phyloP scores from a whole-genome alignment of 306 rosid genomes.

The Glycine latifolia region DNA sequence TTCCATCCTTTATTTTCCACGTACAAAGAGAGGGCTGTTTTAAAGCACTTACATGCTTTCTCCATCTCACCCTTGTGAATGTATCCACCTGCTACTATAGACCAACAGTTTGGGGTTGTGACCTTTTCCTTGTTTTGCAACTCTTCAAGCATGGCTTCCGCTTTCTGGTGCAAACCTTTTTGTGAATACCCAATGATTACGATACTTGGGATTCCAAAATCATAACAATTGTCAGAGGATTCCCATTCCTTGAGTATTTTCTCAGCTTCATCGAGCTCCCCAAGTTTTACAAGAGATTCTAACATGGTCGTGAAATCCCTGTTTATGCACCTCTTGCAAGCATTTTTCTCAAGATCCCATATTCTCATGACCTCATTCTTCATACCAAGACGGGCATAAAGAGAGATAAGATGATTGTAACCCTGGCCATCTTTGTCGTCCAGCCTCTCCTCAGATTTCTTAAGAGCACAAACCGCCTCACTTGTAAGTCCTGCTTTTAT shows the following conservation, averaged over 20 bases:
- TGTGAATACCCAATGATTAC: constrained; percentile 61
- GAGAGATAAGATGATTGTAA: constrained; percentile 78
- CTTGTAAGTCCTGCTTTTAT: constrained; percentile 56
- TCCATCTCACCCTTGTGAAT: constrained; percentile 59
- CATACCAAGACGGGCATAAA: constrained; percentile 60
- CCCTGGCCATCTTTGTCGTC: constrained; percentile 69
- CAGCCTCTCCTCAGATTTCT: constrained; percentile 72
- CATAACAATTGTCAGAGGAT: constrained; percentile 75
- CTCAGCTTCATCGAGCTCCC: constrained; percentile 77
- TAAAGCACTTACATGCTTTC: constrained; percentile 66
- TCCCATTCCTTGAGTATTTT: constrained; percentile 77
- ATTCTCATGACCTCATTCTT: constrained; percentile 77
- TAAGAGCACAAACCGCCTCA: constrained; percentile 69
- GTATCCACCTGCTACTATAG: constrained; percentile 63
- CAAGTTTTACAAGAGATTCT: constrained; percentile 71
- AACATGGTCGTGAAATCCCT: constrained; percentile 69
- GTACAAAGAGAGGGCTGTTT: constrained; percentile 55
- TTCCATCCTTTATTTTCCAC: constrained; percentile 60
- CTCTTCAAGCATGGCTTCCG: constrained; percentile 70
- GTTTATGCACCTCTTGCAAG: constrained; percentile 75
- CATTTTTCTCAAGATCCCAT: constrained; percentile 72
- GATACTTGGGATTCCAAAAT: constrained; percentile 65
- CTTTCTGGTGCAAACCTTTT: constrained; percentile 66
- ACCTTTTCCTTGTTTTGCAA: constrained; percentile 62
- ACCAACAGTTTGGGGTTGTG: constrained; percentile 70